Base-by-base conservation (phyloP, 805 yeast species). In the Kodamaea kakaduensis region DNA sequence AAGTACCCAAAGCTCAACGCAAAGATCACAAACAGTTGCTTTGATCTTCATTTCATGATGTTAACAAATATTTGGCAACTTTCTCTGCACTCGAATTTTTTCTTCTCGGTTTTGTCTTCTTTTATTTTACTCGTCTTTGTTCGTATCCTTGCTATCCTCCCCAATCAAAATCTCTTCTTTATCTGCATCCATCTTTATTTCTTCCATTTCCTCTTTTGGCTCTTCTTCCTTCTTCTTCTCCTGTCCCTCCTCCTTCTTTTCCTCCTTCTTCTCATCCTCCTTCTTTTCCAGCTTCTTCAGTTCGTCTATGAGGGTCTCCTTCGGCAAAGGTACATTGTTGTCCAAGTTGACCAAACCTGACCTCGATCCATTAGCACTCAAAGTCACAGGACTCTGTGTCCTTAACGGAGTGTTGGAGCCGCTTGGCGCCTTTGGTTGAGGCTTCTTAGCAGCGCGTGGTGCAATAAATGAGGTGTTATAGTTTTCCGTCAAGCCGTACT, bases 271-370 rank as follows among this genome's bases (percentile, higher is more conserved):
- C 18, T 36, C 15, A 5, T 20, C 25, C 13, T 26, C 37, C n/a
- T 29, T 31, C 5, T 17, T 36, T 21, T 35, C 30, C 21, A 36
- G 24, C 32, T 41, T 29, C 27, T 25, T 35, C 33, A 25, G 28
- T 15, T 25, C 58, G 38, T 59, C 71, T 30, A 67, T 67, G 37
- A 67, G 56, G 3, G 73, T 67, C 43, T 67, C 73, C 47, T 64
- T 66, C 6, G 61, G 69, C 33, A 66, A 54, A 22, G 54, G 52
- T 6, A 63, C 58, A 18, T 26, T 45, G 25, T 54, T 46, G 17
- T 58, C 62, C 40, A 55, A 49, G 37, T 52, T 58, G 17, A 55
- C 48, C 20, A 29, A 43, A 19, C 47, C 41, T 12, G 36, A 8
- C 37, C 28, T 34, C 23, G 30, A 30, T 6, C 21, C 21, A 18